phyloP scores from a whole-genome alignment of 805 yeast species.

The Kodamaea sagamina region DNA sequence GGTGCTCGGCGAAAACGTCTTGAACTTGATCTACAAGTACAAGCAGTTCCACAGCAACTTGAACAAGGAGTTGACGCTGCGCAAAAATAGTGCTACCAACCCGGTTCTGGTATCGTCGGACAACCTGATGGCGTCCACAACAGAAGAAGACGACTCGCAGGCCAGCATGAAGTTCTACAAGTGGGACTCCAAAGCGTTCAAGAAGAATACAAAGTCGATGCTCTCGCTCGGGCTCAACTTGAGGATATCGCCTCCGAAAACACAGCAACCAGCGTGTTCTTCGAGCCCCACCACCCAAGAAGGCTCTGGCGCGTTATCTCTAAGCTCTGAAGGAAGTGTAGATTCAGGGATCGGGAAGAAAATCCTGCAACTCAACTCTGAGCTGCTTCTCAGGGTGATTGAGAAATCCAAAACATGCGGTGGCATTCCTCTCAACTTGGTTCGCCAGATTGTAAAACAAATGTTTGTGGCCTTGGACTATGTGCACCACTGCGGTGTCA shows the following conservation, averaged over 20 bases:
- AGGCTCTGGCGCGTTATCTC: constrained; percentile 6
- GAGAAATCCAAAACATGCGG: constrained; percentile 45
- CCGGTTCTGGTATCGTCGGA: constrained; percentile 1
- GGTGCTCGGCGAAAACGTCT: constrained; percentile 60
- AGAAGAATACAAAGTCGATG: constrained; percentile 24
- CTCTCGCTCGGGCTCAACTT: constrained; percentile 23
- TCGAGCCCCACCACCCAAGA: constrained; percentile 1
- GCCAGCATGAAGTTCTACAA: constrained; percentile 19
- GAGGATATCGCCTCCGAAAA: constrained; percentile 2
- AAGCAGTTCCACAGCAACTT: constrained; percentile 38
- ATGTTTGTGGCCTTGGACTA: constrained; percentile 56
- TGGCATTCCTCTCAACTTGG: constrained; percentile 55
- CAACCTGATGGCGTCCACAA: not conserved
- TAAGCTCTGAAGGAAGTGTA: constrained; percentile 4
- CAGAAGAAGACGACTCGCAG: not conserved
- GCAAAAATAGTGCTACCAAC: constrained; percentile 7
- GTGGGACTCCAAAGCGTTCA: constrained; percentile 21
- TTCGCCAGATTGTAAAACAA: constrained; percentile 59
- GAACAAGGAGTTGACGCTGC: constrained; percentile 16
- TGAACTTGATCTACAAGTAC: constrained; percentile 52
- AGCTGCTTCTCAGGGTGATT: constrained; percentile 32
- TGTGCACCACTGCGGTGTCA: constrained; percentile 64
- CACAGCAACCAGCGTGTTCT: not conserved
- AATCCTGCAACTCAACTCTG: constrained; percentile 19
- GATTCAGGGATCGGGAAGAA: constrained; percentile 11